Evolutionary conservation across 441 rosid genomes (phyloP).

Genomic region (Mallotus repandus): DNA sequence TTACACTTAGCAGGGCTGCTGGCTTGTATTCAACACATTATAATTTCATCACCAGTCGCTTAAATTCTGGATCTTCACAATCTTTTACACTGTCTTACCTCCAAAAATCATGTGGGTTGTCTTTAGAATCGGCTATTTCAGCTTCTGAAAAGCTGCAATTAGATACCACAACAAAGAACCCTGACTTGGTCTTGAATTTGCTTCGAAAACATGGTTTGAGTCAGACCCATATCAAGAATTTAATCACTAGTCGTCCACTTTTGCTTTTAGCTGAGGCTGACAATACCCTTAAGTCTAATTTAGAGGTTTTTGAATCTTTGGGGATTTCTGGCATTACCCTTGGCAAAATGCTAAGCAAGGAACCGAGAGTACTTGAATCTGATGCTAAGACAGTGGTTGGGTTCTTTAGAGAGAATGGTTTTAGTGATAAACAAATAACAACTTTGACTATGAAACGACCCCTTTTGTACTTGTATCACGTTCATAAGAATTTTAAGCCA

Average conservation of each 20-base stretch:
- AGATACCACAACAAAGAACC: background rate
- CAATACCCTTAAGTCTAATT: slow-evolving; percentile 11
- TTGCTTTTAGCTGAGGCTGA: slow-evolving; percentile 12
- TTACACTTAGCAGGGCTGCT: background rate
- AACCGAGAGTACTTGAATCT: slow-evolving; percentile 2
- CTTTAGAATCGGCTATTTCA: slow-evolving; percentile 18
- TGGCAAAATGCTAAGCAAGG: slow-evolving; percentile 6
- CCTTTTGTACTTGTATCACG: background rate
- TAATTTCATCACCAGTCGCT: background rate
- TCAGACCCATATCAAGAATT: slow-evolving; percentile 6
- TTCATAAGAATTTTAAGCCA: slow-evolving; percentile 13
- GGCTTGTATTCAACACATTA: background rate
- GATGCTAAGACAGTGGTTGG: slow-evolving; percentile 8
- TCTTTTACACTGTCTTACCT: slow-evolving; percentile 5
- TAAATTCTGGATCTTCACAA: too few relatives aligned
- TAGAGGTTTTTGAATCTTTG: slow-evolving; percentile 17
- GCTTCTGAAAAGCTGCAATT: slow-evolving; percentile 17
- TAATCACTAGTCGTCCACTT: slow-evolving; percentile 2
- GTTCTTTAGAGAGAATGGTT: slow-evolving; percentile 24
- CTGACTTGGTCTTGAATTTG: slow-evolving; percentile 17
- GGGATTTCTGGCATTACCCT: slow-evolving; percentile 19
- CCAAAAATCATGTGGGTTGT: slow-evolving; percentile 19
- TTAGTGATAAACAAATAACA: slow-evolving; percentile 7
- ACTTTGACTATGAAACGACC: too few relatives aligned
- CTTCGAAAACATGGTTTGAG: slow-evolving; percentile 9